Base-by-base conservation (phyloP, 2,329 filamentous ascomycete species). In the Arthrinium phaeospermum region DNA sequence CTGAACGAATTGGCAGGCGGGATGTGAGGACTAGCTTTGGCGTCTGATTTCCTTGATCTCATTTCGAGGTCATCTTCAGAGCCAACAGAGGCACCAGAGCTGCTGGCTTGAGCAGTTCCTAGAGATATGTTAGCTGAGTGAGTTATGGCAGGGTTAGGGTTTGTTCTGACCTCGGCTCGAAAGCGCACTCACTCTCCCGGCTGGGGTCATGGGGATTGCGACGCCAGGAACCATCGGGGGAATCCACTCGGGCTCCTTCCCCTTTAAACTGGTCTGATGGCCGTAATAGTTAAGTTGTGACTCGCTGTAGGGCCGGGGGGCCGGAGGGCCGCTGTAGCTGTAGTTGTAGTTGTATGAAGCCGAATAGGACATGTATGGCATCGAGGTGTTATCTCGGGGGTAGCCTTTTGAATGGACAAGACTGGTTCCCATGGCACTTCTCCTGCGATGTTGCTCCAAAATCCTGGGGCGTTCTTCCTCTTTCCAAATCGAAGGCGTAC, bases 401-500 rank as follows among this genome's bases (percentile, higher is more conserved):
- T 80, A 73, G 37, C 78, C 77, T 37, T 74, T 73, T 73, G 79
- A 76, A 45, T 76, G 77, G 51, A 77, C 75, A 46, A 82, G 80
- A 70, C 77, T 85, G 13, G 83, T 81, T n/a, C 81, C 82, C 81
- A 87, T 85, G 68, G 85, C 84, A 76, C 83, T 88, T 75, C 87
- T 83, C 72, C 84, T 83, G 71, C 82, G 83, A 79, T 89, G 88
- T 76, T 86, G 81, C 76, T 88, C 87, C 72, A 85, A 79, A 70
- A 90, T 88, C 73, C 80, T 85, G 34, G 80, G 77, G 61, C 84
- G 81, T 75, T 89, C 87, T 16, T 83, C 82, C 10, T 82, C 76
- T 73, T 85, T 85, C 84, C 85, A 89, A 74, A 83, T 85, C 1
- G 86, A 82, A 13, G 89, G 89, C 3, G 87, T 87, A 44, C 86